These are phyloP conservation scores for Plantago coronopus DNA, from an alignment of 305 asterid species.

Conservation along the genomic window DNA sequence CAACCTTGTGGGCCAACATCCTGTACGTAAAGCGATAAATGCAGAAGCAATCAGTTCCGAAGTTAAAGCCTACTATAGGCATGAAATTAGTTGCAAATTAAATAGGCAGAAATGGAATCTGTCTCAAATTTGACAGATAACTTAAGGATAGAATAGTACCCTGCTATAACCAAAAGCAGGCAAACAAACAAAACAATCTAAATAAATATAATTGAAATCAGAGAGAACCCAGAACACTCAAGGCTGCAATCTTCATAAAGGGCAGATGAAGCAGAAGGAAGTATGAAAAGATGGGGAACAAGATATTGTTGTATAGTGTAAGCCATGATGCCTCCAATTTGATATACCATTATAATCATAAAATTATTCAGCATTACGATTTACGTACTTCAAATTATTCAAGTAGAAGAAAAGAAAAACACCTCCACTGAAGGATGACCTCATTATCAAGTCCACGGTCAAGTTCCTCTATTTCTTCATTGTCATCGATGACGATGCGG, in stretches of 20 bases:
- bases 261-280: no score
- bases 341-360: background rate
- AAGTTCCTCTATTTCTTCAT: constrained; percentile 74
- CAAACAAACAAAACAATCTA: background rate
- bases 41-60: constrained; percentile 19
- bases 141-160: constrained; percentile 16
- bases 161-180: constrained; percentile 18
- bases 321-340: background rate
- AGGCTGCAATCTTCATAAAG: no score
- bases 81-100: background rate
- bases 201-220: background rate
- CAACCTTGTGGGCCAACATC: constrained; percentile 98
- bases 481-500: constrained; percentile 63
- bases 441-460: constrained; percentile 88
- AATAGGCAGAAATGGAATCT: background rate
- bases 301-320: background rate
- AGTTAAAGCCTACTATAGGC: constrained; percentile 18
- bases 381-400: background rate
- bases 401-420: constrained; percentile 18
- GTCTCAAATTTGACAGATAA: constrained; percentile 3
- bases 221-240: background rate
- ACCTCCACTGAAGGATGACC: constrained; percentile 96
- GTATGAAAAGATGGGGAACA: background rate
- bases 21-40: constrained; percentile 38
- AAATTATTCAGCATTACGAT: constrained; percentile 8